These are phyloP conservation scores for Raddia guianensis DNA, from an alignment of 176 grass and related monocot genomes.

Conservation along the genomic window DNA sequence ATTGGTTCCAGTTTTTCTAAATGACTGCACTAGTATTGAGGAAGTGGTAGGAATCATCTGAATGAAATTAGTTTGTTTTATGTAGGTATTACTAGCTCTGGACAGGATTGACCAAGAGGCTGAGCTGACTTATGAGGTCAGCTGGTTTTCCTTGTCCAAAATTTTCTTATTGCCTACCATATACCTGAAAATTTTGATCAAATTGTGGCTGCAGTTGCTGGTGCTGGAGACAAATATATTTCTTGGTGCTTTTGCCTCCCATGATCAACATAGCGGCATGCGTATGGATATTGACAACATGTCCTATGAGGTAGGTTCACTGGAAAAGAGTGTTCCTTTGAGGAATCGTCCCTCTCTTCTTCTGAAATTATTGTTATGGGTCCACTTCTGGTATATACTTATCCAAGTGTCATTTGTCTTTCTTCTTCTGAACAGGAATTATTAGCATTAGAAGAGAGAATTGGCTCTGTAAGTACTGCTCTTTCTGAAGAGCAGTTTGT, in stretches of 20 bases:
- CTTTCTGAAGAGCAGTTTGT: conserved; percentile 66
- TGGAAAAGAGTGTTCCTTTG: conserved; percentile 17
- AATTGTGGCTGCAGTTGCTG: conserved; percentile 64
- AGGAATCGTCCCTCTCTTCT: background rate
- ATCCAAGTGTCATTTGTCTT: background rate
- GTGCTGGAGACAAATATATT: conserved; percentile 62
- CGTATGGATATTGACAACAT: conserved; percentile 90
- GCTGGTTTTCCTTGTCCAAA: conserved; percentile 16
- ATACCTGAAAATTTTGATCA: conserved; percentile 32
- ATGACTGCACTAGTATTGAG: background rate
- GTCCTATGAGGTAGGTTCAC: conserved; percentile 82
- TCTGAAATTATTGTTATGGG: background rate
- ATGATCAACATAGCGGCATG: conserved; percentile 75
- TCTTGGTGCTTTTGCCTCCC: conserved; percentile 45
- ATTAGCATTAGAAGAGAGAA: conserved; percentile 78
- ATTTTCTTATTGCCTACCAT: conserved; percentile 17
- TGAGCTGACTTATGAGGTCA: conserved; percentile 67
- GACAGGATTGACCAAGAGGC: conserved; percentile 66
- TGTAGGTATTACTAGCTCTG: conserved; percentile 67
- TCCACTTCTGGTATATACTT: conserved; percentile 1
- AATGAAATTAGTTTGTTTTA: conserved; percentile 5
- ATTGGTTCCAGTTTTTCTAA: background rate
- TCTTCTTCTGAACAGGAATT: conserved; percentile 65
- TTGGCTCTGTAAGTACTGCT: conserved; percentile 81
- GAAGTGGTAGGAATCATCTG: background rate